Evolutionary conservation across 306 rosid genomes (phyloP), one percentile per base, ranked within the genome.

Genomic region (Rubus idaeus): DNA sequence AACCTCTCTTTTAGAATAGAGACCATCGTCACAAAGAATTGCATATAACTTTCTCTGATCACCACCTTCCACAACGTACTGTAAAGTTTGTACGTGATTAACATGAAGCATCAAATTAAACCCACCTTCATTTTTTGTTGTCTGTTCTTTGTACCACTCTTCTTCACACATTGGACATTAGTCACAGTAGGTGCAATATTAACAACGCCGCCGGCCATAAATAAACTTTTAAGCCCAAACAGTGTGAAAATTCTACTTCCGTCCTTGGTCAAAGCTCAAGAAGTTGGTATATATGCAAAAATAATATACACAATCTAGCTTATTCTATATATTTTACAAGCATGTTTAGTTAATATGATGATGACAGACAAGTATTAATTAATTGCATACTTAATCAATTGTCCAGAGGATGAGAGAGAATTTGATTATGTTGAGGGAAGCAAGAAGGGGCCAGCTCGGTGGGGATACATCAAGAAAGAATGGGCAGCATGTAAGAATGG

Each of bases 241-340:
- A 26, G 30, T 26, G 30, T 26, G 30, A 26, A 26, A 26, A 26
- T 26, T 1, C 30, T 26, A 1, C 30, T 1, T 26, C 30, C 30
- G 30, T 26, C 30, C 30, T 26, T 26, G 0, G 30, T 26, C 30
- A 26, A 26, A 26, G 26, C 91, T 14, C 91, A 88, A 68, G 96
- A 93, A 93, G 90, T 83, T 60, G 96, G 96, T n/a, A n/a, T n/a
- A n/a, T 92, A 87, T 76, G 84, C 4, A 62, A 61, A 63, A 26
- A 26, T 0, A 26, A 26, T 26, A 26, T 51, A 41, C 13, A 44
- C 1, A 23, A 2, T 16, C 35, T 26, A 26, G 30, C 30, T 26
- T 26, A 26, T 26, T 26, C 30, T 26, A 26, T 0, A 26, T 26
- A 26, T 26, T 26, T 26, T 26, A 26, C 30, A 26, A 26, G 30